A percentile compares a stretch with the other conserved stretches of the same genome.
These are phyloP conservation scores for Nakaseomyces sp. DNA, from an alignment of 1,139 yeast genomes.

Conservation along the genomic window DNA sequence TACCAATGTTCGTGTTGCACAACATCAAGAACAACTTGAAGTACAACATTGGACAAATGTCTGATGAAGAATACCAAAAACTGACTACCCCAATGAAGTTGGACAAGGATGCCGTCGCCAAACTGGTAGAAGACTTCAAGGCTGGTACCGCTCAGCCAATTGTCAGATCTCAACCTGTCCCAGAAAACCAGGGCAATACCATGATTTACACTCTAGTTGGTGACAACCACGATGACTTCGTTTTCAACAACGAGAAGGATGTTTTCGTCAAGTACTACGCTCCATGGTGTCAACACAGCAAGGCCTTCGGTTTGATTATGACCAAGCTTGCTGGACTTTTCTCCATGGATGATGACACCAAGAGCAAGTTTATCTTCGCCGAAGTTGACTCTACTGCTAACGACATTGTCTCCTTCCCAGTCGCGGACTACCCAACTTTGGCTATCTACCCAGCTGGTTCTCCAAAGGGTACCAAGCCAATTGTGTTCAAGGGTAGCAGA, in stretches of 20 bases:
- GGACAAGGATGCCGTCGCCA: constrained; percentile 39
- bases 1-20: constrained; percentile 89
- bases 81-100: constrained; percentile 25
- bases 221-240: constrained; percentile 64
- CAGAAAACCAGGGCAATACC: constrained; percentile 57
- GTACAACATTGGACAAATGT: constrained; percentile 52
- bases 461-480: constrained; percentile 47
- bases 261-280: constrained; percentile 90
- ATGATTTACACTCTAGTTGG: constrained; percentile 73
- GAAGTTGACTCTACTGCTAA: constrained; percentile 82
- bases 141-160: constrained; percentile 62
- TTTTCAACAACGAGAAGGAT: constrained; percentile 64
- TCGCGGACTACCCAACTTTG: constrained; percentile 89
- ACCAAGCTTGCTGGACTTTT: constrained; percentile 73
- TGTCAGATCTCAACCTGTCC: constrained; percentile 78
- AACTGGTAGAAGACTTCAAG: constrained; percentile 56
- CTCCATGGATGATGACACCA: constrained; percentile 41
- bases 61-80: constrained; percentile 29
- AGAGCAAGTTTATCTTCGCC: constrained; percentile 60
- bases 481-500: constrained; percentile 63
- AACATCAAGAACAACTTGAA: constrained; percentile 59
- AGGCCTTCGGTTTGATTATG: constrained; percentile 81
- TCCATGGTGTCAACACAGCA: constrained; percentile 99
- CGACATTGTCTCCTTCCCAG: constrained; percentile 66
- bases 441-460: constrained; percentile 87